Conservation (phyloP, 345 rosid genomes). For the Crucihimalaya himalaica region DNA sequence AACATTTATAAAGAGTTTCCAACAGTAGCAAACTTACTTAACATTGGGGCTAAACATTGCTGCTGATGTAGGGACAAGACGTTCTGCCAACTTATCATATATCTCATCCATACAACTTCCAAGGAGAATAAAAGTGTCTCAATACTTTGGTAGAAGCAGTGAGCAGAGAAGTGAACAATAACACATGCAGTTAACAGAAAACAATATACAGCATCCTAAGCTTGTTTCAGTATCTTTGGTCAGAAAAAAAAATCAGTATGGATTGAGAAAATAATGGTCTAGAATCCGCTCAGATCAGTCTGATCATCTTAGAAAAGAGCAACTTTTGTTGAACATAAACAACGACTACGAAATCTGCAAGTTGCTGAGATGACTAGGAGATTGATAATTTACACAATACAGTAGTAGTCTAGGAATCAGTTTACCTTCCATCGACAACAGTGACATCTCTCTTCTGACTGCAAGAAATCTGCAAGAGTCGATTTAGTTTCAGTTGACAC, state of each 20-base stretch:
- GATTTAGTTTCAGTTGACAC: background rate
- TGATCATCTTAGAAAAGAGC: background rate
- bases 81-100: slow-evolving; percentile 71
- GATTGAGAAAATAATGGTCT: no score
- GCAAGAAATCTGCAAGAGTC: slow-evolving; percentile 50
- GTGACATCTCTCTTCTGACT: slow-evolving; percentile 57
- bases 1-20: background rate
- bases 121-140: background rate
- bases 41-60: slow-evolving; percentile 51
- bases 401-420: background rate
- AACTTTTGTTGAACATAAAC: no score
- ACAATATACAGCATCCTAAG: background rate
- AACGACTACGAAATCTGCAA: background rate
- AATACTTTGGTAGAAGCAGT: slow-evolving; percentile 4
- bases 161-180: background rate
- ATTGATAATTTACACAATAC: background rate
- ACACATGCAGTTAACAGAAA: background rate
- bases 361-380: background rate
- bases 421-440: slow-evolving; percentile 63
- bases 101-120: slow-evolving; percentile 80
- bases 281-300: no score
- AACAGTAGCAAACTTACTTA: slow-evolving; percentile 51
- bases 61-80: slow-evolving; percentile 64
- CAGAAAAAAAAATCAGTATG: no score
- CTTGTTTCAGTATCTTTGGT: no score